phyloP scores from a whole-genome alignment of 106 monocot genomes.

The Triglochin maritima region DNA sequence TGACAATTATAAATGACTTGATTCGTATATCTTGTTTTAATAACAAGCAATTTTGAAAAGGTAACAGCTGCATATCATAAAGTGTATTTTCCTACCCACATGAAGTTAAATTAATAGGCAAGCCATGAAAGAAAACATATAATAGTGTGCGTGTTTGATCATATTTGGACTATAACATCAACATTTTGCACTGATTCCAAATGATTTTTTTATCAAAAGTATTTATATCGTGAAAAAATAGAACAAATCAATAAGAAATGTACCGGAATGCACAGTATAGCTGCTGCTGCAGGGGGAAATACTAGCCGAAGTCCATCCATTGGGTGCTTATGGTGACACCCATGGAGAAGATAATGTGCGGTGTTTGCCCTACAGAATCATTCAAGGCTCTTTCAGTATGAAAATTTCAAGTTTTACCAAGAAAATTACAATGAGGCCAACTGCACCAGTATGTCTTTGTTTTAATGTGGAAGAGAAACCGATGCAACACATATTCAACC shows the following conservation, averaged over 20 bases:
- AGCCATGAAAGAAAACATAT: no score
- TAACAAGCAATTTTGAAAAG: no score
- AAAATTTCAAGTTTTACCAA: not conserved
- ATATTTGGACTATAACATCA: no score
- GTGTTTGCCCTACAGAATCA: constrained; percentile 57
- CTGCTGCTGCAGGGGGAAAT: constrained; percentile 74
- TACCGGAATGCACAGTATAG: constrained; percentile 67
- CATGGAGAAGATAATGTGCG: constrained; percentile 74
- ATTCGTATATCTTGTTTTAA: no score
- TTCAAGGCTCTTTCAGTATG: not conserved
- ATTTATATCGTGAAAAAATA: not conserved
- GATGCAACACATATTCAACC: constrained; percentile 64
- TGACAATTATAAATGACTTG: no score
- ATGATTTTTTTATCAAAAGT: not conserved
- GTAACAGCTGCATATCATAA: no score
- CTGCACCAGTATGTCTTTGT: constrained; percentile 67
- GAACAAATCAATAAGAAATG: not conserved
- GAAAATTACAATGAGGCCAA: not conserved
- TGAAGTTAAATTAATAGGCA: not conserved
- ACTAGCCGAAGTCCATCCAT: constrained; percentile 89
- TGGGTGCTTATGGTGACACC: constrained; percentile 89
- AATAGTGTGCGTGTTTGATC: no score
- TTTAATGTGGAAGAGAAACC: constrained; percentile 82
- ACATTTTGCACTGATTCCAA: no score
- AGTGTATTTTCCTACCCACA: not conserved